A percentile compares a stretch with the other conserved stretches of the same genome.
These are phyloP conservation scores for Jackrogersella multiformis DNA, from an alignment of 495 filamentous ascomycete species.

Conservation along the genomic window DNA sequence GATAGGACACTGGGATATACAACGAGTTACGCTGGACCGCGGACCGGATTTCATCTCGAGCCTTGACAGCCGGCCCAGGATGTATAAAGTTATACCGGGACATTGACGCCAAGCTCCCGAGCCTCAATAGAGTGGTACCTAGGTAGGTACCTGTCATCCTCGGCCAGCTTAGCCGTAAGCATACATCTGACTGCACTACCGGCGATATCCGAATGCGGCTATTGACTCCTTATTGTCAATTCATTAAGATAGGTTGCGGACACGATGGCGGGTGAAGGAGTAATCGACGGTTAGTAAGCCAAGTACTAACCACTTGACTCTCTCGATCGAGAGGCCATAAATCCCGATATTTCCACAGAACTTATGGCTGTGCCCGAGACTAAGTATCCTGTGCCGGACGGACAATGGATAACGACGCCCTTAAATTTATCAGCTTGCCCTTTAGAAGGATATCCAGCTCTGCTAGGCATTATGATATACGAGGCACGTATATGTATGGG, in stretches of 20 bases:
- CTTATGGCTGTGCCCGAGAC: neutral
- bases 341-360: neutral
- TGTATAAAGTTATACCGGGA: neutral
- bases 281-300: too few species aligned
- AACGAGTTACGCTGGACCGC: too few species aligned
- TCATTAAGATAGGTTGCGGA: neutral
- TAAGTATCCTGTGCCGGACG: neutral
- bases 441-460: neutral
- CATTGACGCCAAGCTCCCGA: neutral
- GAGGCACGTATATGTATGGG: neutral
- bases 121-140: neutral
- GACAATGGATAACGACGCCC: neutral
- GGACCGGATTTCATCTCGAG: neutral
- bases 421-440: neutral
- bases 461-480: neutral
- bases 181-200: neutral
- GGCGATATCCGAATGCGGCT: conserved; percentile 10
- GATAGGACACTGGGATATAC: too few species aligned
- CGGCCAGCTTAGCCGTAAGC: neutral
- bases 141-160: neutral
- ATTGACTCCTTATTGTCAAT: conserved; percentile 2
- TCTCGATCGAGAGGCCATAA: neutral
- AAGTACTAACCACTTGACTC: neutral
- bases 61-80: too few species aligned
- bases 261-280: neutral